Base-by-base conservation (phyloP, 2,329 filamentous ascomycete genomes). In the Parastagonospora avenae region DNA sequence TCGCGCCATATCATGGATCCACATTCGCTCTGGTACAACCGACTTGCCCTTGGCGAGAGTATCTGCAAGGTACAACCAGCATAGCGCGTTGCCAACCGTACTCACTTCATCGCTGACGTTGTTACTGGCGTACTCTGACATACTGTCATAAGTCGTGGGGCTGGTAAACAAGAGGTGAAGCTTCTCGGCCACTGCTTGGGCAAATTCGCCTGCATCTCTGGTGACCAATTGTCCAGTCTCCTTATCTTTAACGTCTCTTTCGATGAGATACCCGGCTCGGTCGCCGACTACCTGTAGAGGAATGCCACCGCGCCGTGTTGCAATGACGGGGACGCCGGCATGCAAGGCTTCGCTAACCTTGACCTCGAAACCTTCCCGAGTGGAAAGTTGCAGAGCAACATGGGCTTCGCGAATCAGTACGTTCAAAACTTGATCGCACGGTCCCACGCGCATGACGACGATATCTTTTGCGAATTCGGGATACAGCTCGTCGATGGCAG, bases 321-420 rank as follows among this genome's bases (percentile, higher is more conserved):
- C 89, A 55, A 94, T 91, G 63, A 92, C 82, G 1, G 90, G 90
- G 2, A 88, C 84, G 11, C 90, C 90, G 38, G 91, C 90, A 67
- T 92, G 90, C 16, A 93, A 79, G 1, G 89, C 90, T 73, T 94
- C 91, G 0, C 88, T 91, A 4, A 94, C 89, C 74, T 94, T 94
- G 62, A 94, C 87, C 73, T 94, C 90, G 62, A 94, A 94, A 0
- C 90, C 90, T 68, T 94, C 90, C 31, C 89, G 84, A 0, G 87
- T 92, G 2, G 89, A 92, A 5, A 94, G 83, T 72, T 94, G 90
- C 7, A 94, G 81, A 0, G 87, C 87, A 7, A 92, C 84, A 49
- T 87, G 84, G 0, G 89, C 86, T 42, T 88, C 87, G 32, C 86
- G 85, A 54, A 94, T 81, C 36, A 94, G 77, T 0, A 85, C 84